Conservation (phyloP, 331 rosid species). For the Rosa hybrid region DNA sequence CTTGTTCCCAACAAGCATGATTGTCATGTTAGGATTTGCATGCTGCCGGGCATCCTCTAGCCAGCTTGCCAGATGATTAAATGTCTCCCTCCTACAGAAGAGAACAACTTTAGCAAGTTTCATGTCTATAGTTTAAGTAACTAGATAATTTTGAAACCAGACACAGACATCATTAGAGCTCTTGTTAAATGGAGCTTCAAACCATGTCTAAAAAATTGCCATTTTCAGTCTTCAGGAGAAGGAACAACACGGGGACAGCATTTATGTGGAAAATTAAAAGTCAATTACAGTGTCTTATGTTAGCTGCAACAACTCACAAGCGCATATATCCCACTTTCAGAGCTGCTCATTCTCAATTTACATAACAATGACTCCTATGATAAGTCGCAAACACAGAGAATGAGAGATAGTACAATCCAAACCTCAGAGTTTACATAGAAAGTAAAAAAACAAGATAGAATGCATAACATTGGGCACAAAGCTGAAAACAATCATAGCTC, state of each 20-base stretch:
- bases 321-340: background rate
- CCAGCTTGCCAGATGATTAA: constrained; percentile 98
- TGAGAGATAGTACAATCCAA: background rate
- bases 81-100: constrained; percentile 85
- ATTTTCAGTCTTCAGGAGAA: background rate
- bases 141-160: background rate
- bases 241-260: background rate
- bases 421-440: background rate
- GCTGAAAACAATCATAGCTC: background rate
- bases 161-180: background rate
- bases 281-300: background rate
- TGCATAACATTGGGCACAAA: background rate
- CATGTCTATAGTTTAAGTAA: constrained; percentile 8
- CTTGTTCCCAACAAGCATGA: constrained; percentile 90
- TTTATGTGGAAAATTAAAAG: background rate
- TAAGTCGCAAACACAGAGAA: background rate
- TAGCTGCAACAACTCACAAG: background rate
- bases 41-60: constrained; percentile 97
- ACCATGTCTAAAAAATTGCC: background rate
- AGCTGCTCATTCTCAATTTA: background rate
- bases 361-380: background rate
- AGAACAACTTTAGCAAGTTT: background rate
- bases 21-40: constrained; percentile 93
- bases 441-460: background rate
- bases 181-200: too few species aligned